Evolutionary conservation across 78 protist species (phyloP).

Genomic region (Dictyostelium purpureum): DNA sequence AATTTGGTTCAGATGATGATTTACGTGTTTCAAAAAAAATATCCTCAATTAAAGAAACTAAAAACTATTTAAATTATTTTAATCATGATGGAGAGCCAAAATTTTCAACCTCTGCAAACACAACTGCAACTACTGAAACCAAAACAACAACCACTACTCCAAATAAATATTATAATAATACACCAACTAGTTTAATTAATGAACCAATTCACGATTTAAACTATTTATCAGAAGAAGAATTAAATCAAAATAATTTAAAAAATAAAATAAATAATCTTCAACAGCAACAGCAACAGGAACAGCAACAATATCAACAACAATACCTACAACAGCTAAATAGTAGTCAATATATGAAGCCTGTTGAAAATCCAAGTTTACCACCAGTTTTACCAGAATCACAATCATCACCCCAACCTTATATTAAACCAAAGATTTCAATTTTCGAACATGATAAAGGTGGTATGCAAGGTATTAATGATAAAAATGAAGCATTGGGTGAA

Average conservation of each 20-base stretch:
- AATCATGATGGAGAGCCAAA: background rate
- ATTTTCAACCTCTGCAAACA: background rate
- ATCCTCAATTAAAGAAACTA: conserved; percentile 53
- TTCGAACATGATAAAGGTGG: conserved; percentile 85
- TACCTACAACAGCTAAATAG: background rate
- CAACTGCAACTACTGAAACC: background rate
- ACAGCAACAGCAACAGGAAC: background rate
- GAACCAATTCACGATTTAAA: background rate
- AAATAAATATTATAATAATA: no score
- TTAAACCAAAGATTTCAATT: conserved; percentile 66
- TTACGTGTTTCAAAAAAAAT: conserved; percentile 21
- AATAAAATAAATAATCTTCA: background rate
- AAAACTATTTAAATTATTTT: conserved; percentile 17
- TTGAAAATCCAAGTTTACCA: conserved; percentile 4
- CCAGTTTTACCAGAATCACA: conserved; percentile 19
- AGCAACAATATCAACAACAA: background rate
- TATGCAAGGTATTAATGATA: conserved; percentile 73
- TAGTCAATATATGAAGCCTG: conserved; percentile 39
- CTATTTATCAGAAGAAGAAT: no score
- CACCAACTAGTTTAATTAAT: no score
- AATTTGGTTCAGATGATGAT: background rate
- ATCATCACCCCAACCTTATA: background rate
- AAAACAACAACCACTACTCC: conserved; percentile 8
- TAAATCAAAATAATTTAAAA: background rate
- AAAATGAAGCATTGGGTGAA: conserved; percentile 26